These are phyloP conservation scores for Phytophthora ramorum DNA, from an alignment of 352 stramenopile species.

Conservation along the genomic window DNA sequence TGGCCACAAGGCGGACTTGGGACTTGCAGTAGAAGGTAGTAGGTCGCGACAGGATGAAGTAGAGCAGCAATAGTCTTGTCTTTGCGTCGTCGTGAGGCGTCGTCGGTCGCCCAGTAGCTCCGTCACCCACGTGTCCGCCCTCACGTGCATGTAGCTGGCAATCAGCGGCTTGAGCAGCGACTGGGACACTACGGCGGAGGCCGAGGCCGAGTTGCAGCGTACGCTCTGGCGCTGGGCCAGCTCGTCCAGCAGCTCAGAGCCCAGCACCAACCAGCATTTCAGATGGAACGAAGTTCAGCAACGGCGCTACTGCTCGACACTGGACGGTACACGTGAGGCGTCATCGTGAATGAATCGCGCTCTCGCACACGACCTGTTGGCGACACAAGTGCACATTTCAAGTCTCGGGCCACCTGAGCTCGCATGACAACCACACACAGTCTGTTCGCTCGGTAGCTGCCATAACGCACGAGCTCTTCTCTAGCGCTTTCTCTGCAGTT, in stretches of 20 bases:
- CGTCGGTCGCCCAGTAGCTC: too few species aligned
- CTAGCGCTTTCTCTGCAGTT: constrained; percentile 33
- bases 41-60: constrained; percentile 81
- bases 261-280: too few species aligned
- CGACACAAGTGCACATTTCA: too few species aligned
- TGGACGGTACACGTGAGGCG: too few species aligned
- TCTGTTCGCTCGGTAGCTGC: constrained; percentile 64
- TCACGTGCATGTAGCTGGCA: constrained; percentile 64
- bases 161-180: constrained; percentile 77
- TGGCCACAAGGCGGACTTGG: constrained; percentile 86
- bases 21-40: constrained; percentile 80
- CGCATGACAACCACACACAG: constrained; percentile 66
- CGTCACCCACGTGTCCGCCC: too few species aligned
- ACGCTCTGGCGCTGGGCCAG: constrained; percentile 72
- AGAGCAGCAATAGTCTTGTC: constrained; percentile 60
- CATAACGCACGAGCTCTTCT: constrained; percentile 64
- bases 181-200: constrained; percentile 77
- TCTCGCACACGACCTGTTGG: too few species aligned
- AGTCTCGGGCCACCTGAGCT: constrained; percentile 42
- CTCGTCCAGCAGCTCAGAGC: constrained; percentile 86
- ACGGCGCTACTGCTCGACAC: too few species aligned
- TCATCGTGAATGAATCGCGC: too few species aligned
- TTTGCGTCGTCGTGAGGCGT: constrained; percentile 43
- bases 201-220: constrained; percentile 82
- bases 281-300: too few species aligned